Evolutionary conservation across 768 basidiomycete species (phyloP).

Genomic region (Tulasnella sp.): DNA sequence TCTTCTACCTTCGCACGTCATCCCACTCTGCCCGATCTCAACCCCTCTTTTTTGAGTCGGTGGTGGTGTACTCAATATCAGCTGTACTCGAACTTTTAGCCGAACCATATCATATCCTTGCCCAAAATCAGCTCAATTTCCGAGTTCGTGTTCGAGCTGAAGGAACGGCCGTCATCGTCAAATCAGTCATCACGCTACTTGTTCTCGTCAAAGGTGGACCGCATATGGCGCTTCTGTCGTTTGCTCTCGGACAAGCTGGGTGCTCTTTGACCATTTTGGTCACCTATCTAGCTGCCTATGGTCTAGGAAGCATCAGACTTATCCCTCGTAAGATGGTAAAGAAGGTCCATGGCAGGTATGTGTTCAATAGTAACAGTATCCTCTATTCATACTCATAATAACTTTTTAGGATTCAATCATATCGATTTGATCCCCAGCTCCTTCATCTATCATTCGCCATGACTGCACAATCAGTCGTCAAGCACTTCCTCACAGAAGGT

Average conservation of each 20-base stretch:
- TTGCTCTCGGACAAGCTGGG: constrained; percentile 70
- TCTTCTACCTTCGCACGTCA: constrained; percentile 44
- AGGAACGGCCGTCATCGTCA: constrained; percentile 62
- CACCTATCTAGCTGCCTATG: constrained; percentile 38
- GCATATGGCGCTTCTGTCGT: constrained; percentile 57
- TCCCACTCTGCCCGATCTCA: constrained; percentile 44
- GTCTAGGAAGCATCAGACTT: constrained; percentile 28
- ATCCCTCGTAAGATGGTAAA: constrained; percentile 26
- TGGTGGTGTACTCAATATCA: constrained; percentile 57
- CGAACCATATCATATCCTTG: constrained; percentile 72
- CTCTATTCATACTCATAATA: not conserved
- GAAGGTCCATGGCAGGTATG: constrained; percentile 25
- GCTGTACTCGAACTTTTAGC: constrained; percentile 65
- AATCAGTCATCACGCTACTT: constrained; percentile 59
- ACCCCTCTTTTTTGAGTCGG: constrained; percentile 47
- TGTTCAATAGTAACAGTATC: constrained; percentile 1
- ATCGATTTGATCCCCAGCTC: constrained; percentile 35
- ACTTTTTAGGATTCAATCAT: not conserved
- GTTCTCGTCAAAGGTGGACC: constrained; percentile 37
- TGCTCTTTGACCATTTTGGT: constrained; percentile 50
- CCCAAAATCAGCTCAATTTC: constrained; percentile 54
- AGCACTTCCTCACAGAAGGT: constrained; percentile 91
- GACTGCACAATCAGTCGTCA: constrained; percentile 79
- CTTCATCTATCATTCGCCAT: constrained; percentile 63
- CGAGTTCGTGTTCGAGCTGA: constrained; percentile 70